These are phyloP conservation scores for Lippia alba DNA, from an alignment of 305 asterid species.

Conservation along the genomic window DNA sequence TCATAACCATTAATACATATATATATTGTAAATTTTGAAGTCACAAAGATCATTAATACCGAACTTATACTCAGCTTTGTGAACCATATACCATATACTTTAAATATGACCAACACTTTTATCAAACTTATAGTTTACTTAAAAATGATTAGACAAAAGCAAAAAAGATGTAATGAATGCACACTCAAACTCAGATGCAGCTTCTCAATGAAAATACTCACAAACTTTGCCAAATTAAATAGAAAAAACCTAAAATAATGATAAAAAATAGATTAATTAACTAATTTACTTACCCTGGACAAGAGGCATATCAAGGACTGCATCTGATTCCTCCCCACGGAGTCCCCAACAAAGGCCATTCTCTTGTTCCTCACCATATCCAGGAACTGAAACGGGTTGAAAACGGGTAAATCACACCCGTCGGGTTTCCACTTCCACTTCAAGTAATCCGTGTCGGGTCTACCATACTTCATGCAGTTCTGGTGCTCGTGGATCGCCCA, in stretches of 20 bases:
- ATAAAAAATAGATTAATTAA: background rate
- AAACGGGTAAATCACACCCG: conserved; percentile 54
- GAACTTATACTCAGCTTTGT: too few relatives aligned
- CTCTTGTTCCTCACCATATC: conserved; percentile 54
- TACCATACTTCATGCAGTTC: conserved; percentile 79
- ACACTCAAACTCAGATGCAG: too few relatives aligned
- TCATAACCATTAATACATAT: too few relatives aligned
- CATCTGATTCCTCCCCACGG: conserved; percentile 72
- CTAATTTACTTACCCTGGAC: conserved; percentile 46
- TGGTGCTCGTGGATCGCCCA: conserved; percentile 81
- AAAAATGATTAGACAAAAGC: background rate
- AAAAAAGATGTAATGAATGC: too few relatives aligned
- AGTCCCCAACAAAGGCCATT: conserved; percentile 70
- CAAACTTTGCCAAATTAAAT: background rate
- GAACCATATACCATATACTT: too few relatives aligned
- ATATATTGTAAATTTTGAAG: too few relatives aligned
- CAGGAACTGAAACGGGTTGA: conserved; percentile 57
- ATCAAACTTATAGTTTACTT: background rate
- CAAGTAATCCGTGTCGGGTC: conserved; percentile 67
- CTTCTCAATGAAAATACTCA: background rate
- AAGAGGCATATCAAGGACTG: conserved; percentile 80
- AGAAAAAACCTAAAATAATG: background rate
- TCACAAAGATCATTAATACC: too few relatives aligned
- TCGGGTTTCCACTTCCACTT: conserved; percentile 81
- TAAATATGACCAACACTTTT: background rate